phyloP scores from a whole-genome alignment of 352 stramenopile species.

The Phytophthora parvispora region DNA sequence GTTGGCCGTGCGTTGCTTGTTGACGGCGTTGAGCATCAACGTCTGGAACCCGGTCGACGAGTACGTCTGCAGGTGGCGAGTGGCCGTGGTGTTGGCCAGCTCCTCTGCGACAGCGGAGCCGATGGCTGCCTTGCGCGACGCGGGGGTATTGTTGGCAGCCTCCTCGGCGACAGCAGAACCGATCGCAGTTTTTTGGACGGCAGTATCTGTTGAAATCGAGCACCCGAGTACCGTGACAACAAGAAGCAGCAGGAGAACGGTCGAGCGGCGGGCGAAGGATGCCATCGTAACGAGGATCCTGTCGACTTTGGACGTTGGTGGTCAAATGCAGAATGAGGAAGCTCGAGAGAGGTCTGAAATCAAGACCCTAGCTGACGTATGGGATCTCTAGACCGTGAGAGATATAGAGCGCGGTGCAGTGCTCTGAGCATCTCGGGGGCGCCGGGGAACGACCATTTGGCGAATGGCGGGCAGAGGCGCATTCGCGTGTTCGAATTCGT shows the following conservation, averaged over 20 bases:
- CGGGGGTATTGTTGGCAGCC: not conserved
- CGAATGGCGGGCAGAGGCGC: not conserved
- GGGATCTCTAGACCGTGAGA: not conserved
- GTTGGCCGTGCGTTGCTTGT: slow-evolving; percentile 44
- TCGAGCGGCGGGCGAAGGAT: not conserved
- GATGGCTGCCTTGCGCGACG: not conserved
- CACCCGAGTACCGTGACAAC: slow-evolving; percentile 5
- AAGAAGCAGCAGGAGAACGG: not conserved
- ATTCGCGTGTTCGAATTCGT: slow-evolving; percentile 6
- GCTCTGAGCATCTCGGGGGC: slow-evolving; percentile 3
- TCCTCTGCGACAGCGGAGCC: slow-evolving; percentile 10
- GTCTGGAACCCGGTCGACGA: slow-evolving; percentile 32
- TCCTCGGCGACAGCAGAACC: slow-evolving; percentile 10
- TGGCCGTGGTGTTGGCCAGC: slow-evolving; percentile 6
- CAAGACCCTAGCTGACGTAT: slow-evolving; percentile 3
- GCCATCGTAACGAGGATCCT: not conserved
- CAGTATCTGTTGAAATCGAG: not conserved
- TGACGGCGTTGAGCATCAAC: slow-evolving; percentile 50
- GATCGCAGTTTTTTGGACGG: not conserved
- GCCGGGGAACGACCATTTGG: not conserved
- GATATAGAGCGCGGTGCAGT: not conserved
- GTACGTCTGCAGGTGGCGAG: slow-evolving; percentile 31
- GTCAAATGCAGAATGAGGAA: slow-evolving; percentile 21
- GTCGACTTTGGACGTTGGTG: not conserved
- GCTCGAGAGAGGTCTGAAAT: slow-evolving; percentile 1